Conservation (phyloP, 495 filamentous ascomycete genomes). For the Cladorrhinum samala region DNA sequence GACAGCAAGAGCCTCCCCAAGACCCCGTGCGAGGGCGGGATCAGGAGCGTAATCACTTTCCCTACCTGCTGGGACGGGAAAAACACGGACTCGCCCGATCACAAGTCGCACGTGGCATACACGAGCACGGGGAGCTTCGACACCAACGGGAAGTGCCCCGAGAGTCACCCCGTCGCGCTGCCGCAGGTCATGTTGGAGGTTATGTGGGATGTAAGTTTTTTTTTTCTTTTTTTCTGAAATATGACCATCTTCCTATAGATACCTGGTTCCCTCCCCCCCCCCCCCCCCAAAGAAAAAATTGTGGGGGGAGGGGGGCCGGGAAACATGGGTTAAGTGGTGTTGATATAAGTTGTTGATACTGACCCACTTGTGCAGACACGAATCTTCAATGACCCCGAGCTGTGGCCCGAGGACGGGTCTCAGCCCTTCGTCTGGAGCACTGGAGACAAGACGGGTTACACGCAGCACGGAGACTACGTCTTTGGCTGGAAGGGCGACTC, state of each 20-base stretch:
- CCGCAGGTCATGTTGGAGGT: constrained; percentile 62
- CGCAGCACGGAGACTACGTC: constrained; percentile 63
- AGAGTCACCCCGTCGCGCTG: constrained; percentile 53
- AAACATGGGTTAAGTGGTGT: constrained; percentile 43
- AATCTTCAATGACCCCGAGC: constrained; percentile 30
- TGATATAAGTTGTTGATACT: constrained; percentile 25
- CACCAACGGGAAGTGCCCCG: constrained; percentile 46
- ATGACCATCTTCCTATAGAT: too few relatives aligned
- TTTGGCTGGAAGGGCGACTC: constrained; percentile 62
- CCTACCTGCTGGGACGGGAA: constrained; percentile 49
- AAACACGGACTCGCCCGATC: constrained; percentile 24
- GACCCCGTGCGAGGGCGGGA: constrained; percentile 36
- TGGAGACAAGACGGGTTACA: constrained; percentile 21
- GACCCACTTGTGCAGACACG: background rate
- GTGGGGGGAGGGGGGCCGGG: constrained; percentile 45
- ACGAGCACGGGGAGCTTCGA: constrained; percentile 41
- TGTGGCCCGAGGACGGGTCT: constrained; percentile 23
- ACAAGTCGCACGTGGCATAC: constrained; percentile 52
- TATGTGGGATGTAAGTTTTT: constrained; percentile 51
- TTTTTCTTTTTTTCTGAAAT: constrained; percentile 9
- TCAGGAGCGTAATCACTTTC: constrained; percentile 42
- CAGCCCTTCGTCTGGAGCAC: constrained; percentile 25
- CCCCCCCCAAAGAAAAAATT: too few relatives aligned
- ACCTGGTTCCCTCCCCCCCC: too few relatives aligned
- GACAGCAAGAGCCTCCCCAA: constrained; percentile 39